phyloP scores from a whole-genome alignment of 768 basidiomycete genomes.

The Mycena amicta region DNA sequence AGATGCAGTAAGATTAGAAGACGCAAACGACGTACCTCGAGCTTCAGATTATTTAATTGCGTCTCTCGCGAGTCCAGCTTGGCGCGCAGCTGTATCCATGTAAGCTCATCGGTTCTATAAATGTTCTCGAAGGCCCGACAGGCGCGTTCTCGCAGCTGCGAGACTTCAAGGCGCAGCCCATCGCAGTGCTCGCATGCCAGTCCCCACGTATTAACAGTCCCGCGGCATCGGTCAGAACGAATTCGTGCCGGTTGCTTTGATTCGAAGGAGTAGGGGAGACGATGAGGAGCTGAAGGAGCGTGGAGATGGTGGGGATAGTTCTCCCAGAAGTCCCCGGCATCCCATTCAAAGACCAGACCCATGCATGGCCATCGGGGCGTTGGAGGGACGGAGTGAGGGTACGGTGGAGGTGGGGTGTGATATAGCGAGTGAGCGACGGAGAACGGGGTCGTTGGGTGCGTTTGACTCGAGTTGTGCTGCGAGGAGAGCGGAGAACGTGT shows the following conservation, averaged over 20 bases:
- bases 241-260: not conserved
- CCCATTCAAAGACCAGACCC: not conserved
- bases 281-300: not conserved
- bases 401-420: no score
- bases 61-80: not conserved
- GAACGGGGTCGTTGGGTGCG: not conserved
- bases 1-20: not conserved
- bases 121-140: not conserved
- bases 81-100: not conserved
- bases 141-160: conserved; percentile 1
- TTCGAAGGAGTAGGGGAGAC: not conserved
- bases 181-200: conserved; percentile 3
- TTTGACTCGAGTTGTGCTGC: not conserved
- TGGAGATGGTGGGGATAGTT: conserved; percentile 4
- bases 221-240: not conserved
- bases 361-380: no score
- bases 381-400: no score
- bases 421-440: not conserved
- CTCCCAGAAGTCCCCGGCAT: conserved; percentile 1
- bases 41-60: not conserved
- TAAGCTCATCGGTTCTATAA: not conserved
- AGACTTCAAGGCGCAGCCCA: not conserved
- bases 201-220: no score
- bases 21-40: not conserved
- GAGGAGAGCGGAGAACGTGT: not conserved